Percentiles rank a stretch among this genome's conserved stretches.
Conservation (phyloP, 2,329 filamentous ascomycete species). For the Rugonectria rugulosa region DNA sequence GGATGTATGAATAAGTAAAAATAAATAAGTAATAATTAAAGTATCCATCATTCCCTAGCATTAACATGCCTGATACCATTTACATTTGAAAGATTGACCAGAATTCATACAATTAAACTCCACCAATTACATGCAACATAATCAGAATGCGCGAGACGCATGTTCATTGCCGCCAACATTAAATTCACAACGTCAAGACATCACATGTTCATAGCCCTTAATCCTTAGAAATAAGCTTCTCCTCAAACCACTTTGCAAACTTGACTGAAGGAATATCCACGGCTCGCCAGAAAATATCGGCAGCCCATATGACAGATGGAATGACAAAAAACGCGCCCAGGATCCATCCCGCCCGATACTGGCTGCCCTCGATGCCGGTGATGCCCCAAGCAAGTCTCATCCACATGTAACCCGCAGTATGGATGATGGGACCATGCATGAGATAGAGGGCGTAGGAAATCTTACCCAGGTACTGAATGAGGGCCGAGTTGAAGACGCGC, state of each 20-base stretch:
- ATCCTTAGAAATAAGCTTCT: conserved; percentile 47
- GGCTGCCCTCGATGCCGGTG: conserved; percentile 55
- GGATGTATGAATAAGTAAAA: no score
- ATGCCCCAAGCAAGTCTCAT: conserved; percentile 56
- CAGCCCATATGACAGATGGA: conserved; percentile 60
- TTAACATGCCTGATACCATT: no score
- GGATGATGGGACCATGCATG: conserved; percentile 65
- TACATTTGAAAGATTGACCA: no score
- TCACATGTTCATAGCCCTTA: no score
- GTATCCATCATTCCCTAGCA: no score
- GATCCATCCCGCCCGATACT: conserved; percentile 56
- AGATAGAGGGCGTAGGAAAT: conserved; percentile 69
- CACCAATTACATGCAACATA: no score
- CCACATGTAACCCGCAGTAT: conserved; percentile 60
- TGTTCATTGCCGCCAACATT: no score
- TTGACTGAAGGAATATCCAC: conserved; percentile 64
- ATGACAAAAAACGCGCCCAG: conserved; percentile 57
- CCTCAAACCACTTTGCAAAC: conserved; percentile 64
- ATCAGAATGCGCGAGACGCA: no score
- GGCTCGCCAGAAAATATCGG: conserved; percentile 63
- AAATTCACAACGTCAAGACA: no score
- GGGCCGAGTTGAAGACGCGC: conserved; percentile 56
- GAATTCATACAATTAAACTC: no score
- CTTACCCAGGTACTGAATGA: conserved; percentile 66
- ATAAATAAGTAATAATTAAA: no score